Evolutionary conservation across 345 rosid genomes (phyloP).

Genomic region (Cardamine chenopodiifolia): DNA sequence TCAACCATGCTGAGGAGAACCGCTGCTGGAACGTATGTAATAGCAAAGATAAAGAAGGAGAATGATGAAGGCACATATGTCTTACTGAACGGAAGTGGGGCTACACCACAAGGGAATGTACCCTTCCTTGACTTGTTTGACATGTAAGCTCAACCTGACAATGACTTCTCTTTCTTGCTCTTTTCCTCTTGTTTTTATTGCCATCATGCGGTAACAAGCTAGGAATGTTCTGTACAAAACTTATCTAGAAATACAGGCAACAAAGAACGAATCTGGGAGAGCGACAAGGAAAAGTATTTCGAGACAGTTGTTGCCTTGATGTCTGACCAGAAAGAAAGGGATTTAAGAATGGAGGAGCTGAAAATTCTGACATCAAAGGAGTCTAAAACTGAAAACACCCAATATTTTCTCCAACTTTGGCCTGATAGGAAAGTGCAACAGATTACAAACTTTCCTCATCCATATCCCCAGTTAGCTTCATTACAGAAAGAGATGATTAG

Average conservation of each 20-base stretch:
- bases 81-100: slow-evolving; percentile 91
- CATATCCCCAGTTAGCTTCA: slow-evolving; percentile 91
- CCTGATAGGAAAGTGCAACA: slow-evolving; percentile 77
- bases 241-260: slow-evolving; percentile 78
- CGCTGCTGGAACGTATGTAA: slow-evolving; percentile 68
- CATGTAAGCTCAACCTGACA: slow-evolving; percentile 63
- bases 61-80: slow-evolving; percentile 63
- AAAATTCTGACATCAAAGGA: slow-evolving; percentile 87
- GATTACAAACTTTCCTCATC: slow-evolving; percentile 91
- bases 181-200: neutral
- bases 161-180: slow-evolving; percentile 13
- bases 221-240: slow-evolving; percentile 31
- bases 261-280: slow-evolving; percentile 98
- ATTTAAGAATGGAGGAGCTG: slow-evolving; percentile 63
- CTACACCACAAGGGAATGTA: slow-evolving; percentile 94
- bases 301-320: slow-evolving; percentile 90
- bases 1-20: slow-evolving; percentile 95
- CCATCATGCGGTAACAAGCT: slow-evolving; percentile 24
- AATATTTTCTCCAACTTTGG: slow-evolving; percentile 83
- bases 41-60: slow-evolving; percentile 85
- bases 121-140: slow-evolving; percentile 98
- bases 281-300: slow-evolving; percentile 84
- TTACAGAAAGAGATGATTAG: slow-evolving; percentile 96
- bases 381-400: slow-evolving; percentile 94
- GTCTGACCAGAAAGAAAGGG: slow-evolving; percentile 89